A percentile compares a stretch with the other conserved stretches of the same genome.
phyloP scores from a whole-genome alignment of 768 basidiomycete genomes.

The Serpula lacrymans region DNA sequence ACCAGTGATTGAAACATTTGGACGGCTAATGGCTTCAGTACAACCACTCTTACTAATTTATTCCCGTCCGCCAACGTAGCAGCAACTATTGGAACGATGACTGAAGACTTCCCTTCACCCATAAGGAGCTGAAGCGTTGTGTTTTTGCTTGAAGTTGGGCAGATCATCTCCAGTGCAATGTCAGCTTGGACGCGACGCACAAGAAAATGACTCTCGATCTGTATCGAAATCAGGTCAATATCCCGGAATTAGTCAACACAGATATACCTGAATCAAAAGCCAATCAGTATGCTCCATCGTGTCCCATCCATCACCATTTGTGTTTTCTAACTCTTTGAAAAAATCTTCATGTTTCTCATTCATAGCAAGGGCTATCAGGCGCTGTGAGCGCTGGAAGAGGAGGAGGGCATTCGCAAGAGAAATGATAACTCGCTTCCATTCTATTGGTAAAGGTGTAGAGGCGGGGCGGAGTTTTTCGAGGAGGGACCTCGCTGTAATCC shows the following conservation, averaged over 20 bases:
- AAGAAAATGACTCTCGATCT: conserved; percentile 38
- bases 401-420: conserved; percentile 22
- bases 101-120: conserved; percentile 53
- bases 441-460: conserved; percentile 4
- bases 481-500: conserved; percentile 23
- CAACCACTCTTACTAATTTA: conserved; percentile 28
- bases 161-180: conserved; percentile 38
- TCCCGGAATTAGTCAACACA: neutral
- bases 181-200: conserved; percentile 33
- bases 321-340: conserved; percentile 5
- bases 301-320: neutral
- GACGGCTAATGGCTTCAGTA: conserved; percentile 26
- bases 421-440: conserved; percentile 25
- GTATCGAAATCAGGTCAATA: conserved; percentile 7
- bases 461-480: conserved; percentile 20
- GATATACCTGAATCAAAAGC: conserved; percentile 34
- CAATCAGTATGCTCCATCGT: conserved; percentile 24
- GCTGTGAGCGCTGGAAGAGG: conserved; percentile 29
- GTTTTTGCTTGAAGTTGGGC: conserved; percentile 29
- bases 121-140: conserved; percentile 48
- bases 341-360: conserved; percentile 20
- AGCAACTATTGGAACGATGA: conserved; percentile 29
- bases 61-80: conserved; percentile 23
- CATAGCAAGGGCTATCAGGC: conserved; percentile 19
- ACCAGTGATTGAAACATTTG: conserved; percentile 33